A percentile compares a stretch with the other conserved stretches of the same genome.
Conservation (phyloP, 495 filamentous ascomycete genomes). For the Xylaria palmicola region DNA sequence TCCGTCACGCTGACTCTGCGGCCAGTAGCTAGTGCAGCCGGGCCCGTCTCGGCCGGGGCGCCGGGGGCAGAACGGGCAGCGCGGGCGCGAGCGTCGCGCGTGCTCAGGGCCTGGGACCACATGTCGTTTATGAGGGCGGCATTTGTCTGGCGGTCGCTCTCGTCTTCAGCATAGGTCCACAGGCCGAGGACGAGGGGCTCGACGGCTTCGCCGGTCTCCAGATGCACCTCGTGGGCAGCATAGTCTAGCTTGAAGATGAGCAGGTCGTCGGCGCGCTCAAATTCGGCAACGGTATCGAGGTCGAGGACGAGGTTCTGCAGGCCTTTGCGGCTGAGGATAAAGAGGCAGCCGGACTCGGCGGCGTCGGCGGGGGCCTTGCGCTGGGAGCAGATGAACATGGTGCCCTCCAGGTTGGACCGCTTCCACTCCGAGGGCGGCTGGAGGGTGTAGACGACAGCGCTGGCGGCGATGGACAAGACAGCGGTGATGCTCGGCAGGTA, state of each 20-base stretch:
- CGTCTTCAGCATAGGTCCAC: conserved; percentile 46
- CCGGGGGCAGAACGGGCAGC: background rate
- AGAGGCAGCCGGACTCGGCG: conserved; percentile 30
- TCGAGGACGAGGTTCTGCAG: conserved; percentile 45
- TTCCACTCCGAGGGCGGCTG: conserved; percentile 66
- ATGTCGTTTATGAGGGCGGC: conserved; percentile 36
- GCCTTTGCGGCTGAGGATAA: conserved; percentile 48
- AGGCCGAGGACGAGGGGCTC: conserved; percentile 39
- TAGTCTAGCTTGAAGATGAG: conserved; percentile 45
- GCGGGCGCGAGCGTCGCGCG: conserved; percentile 20
- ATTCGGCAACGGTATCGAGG: conserved; percentile 36
- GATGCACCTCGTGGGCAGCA: conserved; percentile 19
- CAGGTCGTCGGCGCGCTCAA: conserved; percentile 42
- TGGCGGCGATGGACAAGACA: conserved; percentile 74
- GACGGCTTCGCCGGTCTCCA: conserved; percentile 30
- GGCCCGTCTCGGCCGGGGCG: background rate
- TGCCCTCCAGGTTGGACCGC: conserved; percentile 73
- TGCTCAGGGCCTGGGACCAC: conserved; percentile 34
- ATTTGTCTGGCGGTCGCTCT: conserved; percentile 27
- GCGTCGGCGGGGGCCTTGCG: conserved; percentile 32
- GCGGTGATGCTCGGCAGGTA: conserved; percentile 65
- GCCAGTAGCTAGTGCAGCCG: conserved; percentile 14
- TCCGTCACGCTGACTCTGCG: conserved; percentile 28
- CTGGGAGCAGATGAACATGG: conserved; percentile 75
- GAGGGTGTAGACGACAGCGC: conserved; percentile 78